Percentiles rank a stretch among this genome's conserved stretches.
Conservation (phyloP, 148 eudicot species). For the Agrostemma githago region DNA sequence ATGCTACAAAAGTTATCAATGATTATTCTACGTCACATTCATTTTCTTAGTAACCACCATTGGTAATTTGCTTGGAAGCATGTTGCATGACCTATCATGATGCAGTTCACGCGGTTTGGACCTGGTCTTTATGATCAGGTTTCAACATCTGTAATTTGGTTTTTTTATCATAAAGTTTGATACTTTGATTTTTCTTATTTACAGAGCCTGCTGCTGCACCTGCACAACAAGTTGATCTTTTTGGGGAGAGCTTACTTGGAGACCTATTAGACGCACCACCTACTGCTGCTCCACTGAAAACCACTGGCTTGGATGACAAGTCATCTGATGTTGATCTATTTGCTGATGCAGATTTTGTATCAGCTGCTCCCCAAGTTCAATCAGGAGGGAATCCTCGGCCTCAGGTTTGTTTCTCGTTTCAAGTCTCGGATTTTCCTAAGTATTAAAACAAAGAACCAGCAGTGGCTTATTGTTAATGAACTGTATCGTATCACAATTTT, state of each 20-base stretch:
- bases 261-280: conserved; percentile 71
- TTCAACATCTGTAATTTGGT: background rate
- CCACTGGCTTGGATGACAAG: conserved; percentile 33
- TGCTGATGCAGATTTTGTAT: conserved; percentile 93
- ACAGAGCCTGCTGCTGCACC: conserved; percentile 64
- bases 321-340: conserved; percentile 76
- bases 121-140: background rate
- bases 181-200: conserved; percentile 13
- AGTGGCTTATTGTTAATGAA: conserved; percentile 1
- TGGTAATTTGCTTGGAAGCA: background rate
- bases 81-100: background rate
- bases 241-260: conserved; percentile 64
- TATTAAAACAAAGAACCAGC: conserved; percentile 5
- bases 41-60: background rate
- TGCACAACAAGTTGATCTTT: conserved; percentile 68
- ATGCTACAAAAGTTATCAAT: background rate
- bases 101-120: background rate
- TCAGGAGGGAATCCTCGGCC: conserved; percentile 37
- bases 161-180: conserved; percentile 5
- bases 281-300: conserved; percentile 42
- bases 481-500: background rate
- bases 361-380: conserved; percentile 57
- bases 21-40: background rate
- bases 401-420: conserved; percentile 42
- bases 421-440: background rate